Evolutionary conservation across 257 asterid genomes (phyloP).

Genomic region (Gynochthodes officinalis): DNA sequence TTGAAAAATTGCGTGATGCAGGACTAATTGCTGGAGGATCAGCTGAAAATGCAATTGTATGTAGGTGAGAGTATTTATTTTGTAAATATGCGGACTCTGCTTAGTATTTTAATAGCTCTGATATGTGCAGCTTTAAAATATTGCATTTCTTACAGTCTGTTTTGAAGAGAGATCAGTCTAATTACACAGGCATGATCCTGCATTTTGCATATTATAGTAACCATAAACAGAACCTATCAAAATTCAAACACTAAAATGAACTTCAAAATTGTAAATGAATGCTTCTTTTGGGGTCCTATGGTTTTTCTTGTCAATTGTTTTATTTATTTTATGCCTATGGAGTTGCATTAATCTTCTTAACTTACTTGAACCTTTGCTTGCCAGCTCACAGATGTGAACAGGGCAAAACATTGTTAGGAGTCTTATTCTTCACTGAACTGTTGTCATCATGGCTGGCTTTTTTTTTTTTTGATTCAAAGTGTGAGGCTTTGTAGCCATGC

Average conservation of each 20-base stretch:
- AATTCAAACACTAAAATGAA: too few relatives aligned
- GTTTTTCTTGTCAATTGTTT: background rate
- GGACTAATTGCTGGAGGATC: conserved; percentile 91
- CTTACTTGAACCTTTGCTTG: background rate
- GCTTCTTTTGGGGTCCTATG: background rate
- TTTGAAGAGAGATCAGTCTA: background rate
- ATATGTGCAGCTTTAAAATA: background rate
- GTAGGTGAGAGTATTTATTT: conserved; percentile 55
- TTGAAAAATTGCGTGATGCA: conserved; percentile 60
- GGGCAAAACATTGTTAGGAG: background rate
- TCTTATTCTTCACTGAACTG: background rate
- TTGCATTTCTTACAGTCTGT: background rate
- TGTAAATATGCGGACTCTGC: background rate
- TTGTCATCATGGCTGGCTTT: background rate
- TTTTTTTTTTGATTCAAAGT: background rate
- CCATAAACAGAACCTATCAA: background rate
- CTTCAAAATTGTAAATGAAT: background rate
- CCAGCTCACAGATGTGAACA: background rate
- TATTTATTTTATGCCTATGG: background rate
- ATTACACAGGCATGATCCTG: background rate
- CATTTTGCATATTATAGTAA: background rate
- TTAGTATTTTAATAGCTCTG: background rate
- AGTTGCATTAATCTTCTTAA: background rate
- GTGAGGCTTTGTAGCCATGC: background rate
- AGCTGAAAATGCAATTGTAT: conserved; percentile 64